Evolutionary conservation across 208 protist genomes (phyloP).

Genomic region (Trypanosoma cruzi): DNA sequence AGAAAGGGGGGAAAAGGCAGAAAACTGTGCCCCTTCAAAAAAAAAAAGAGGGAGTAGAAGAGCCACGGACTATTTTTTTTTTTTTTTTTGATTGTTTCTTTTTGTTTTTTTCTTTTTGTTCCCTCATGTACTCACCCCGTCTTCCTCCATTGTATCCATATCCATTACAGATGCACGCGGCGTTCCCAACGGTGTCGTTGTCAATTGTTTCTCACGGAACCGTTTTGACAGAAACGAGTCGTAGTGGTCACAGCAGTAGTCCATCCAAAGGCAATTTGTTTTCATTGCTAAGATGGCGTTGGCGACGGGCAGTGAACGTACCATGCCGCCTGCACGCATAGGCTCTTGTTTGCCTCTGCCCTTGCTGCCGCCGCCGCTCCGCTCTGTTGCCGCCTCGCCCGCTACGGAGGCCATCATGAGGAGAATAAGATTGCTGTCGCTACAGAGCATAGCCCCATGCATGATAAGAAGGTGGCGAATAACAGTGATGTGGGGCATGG

Average conservation of each 20-base stretch:
- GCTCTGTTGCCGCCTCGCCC: neutral
- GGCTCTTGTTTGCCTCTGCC: no score
- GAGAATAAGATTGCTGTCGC: constrained; percentile 48
- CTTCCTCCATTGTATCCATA: neutral
- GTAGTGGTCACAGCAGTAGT: constrained; percentile 66
- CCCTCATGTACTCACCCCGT: constrained; percentile 35
- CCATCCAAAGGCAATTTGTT: constrained; percentile 67
- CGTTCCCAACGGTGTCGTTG: constrained; percentile 15
- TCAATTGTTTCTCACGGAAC: constrained; percentile 9
- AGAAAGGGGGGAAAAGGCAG: neutral
- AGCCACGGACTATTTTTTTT: no score
- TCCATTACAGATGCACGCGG: neutral
- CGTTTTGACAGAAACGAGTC: constrained; percentile 43
- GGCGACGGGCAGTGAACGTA: neutral
- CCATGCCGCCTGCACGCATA: neutral
- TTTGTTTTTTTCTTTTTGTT: no score
- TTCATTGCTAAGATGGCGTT: constrained; percentile 50
- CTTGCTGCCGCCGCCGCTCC: neutral
- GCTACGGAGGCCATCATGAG: constrained; percentile 32
- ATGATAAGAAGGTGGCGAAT: constrained; percentile 27
- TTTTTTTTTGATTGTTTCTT: no score
- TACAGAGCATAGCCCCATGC: constrained; percentile 37
- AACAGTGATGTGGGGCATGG: constrained; percentile 15
- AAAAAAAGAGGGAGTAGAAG: no score
- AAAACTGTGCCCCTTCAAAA: no score